Conservation (phyloP, 805 yeast species). For the Candida patagonica region DNA sequence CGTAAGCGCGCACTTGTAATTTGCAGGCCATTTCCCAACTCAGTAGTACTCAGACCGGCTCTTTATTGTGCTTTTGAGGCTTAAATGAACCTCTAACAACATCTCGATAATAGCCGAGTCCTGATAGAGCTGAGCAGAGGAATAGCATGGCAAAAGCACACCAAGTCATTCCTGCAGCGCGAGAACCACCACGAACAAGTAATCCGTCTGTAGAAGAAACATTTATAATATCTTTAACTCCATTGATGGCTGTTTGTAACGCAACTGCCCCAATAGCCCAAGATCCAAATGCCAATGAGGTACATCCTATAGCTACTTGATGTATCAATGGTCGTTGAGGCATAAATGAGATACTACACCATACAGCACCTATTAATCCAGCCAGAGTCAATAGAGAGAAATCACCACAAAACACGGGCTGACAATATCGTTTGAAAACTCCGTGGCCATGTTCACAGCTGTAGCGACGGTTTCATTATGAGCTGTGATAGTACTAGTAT, state of each 20-base stretch:
- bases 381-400: conserved; percentile 10
- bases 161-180: conserved; percentile 19
- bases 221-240: conserved; percentile 11
- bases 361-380: conserved; percentile 7
- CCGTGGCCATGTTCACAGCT: conserved; percentile 13
- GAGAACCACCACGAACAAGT: conserved; percentile 9
- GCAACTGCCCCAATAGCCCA: conserved; percentile 20
- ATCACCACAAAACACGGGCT: conserved; percentile 12
- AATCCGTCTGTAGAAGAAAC: conserved; percentile 14
- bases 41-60: no score
- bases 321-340: conserved; percentile 7
- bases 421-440: conserved; percentile 13
- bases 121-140: conserved; percentile 3
- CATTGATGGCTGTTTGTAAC: conserved; percentile 17
- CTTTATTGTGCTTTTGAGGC: no score
- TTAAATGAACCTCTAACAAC: no score
- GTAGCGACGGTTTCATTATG: conserved; percentile 4
- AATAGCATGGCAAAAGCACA: conserved; percentile 15
- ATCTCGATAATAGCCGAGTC: conserved; percentile 1
- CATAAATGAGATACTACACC: conserved; percentile 4
- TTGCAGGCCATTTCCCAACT: no score
- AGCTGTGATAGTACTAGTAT: conserved; percentile 4
- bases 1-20: no score
- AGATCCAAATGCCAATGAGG: conserved; percentile 10
- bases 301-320: conserved; percentile 1